Evolutionary conservation across 2,329 filamentous ascomycete genomes (phyloP).

Genomic region (Pyricularia sp.): DNA sequence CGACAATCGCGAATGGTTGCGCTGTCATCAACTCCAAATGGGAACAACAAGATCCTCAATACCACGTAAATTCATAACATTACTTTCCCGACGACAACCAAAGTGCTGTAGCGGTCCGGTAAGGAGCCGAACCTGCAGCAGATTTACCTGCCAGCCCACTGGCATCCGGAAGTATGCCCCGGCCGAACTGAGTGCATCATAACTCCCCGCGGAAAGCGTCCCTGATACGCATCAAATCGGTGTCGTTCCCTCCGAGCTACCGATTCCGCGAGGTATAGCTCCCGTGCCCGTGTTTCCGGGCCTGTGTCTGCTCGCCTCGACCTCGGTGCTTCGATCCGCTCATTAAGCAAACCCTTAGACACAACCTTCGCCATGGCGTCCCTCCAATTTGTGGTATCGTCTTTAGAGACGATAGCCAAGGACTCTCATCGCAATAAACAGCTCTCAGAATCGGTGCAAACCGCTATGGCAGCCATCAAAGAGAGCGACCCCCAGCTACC

Average conservation of each 20-base stretch:
- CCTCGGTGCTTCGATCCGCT: not conserved
- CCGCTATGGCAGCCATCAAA: constrained; percentile 78
- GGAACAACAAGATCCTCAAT: not conserved
- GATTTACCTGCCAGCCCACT: not conserved
- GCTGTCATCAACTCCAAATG: not conserved
- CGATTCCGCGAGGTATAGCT: not conserved
- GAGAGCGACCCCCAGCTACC: constrained; percentile 72
- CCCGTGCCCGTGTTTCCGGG: not conserved
- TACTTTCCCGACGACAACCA: not conserved
- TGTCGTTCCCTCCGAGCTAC: not conserved
- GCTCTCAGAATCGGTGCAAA: constrained; percentile 70
- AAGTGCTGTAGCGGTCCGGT: not conserved
- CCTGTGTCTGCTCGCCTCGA: not conserved
- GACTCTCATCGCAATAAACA: constrained; percentile 83
- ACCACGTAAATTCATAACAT: not conserved
- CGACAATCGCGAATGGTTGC: not conserved
- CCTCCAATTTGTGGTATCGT: constrained; percentile 89
- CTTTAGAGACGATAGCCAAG: constrained; percentile 86
- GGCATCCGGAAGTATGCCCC: not conserved
- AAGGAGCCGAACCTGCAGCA: not conserved
- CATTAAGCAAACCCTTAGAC: not conserved
- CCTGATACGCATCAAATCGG: not conserved
- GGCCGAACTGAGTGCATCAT: not conserved
- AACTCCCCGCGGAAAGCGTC: not conserved
- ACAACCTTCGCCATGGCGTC: constrained; percentile 60